Evolutionary conservation across 2,329 filamentous ascomycete genomes (phyloP).

Genomic region (Chrysosporium queenslandicum): DNA sequence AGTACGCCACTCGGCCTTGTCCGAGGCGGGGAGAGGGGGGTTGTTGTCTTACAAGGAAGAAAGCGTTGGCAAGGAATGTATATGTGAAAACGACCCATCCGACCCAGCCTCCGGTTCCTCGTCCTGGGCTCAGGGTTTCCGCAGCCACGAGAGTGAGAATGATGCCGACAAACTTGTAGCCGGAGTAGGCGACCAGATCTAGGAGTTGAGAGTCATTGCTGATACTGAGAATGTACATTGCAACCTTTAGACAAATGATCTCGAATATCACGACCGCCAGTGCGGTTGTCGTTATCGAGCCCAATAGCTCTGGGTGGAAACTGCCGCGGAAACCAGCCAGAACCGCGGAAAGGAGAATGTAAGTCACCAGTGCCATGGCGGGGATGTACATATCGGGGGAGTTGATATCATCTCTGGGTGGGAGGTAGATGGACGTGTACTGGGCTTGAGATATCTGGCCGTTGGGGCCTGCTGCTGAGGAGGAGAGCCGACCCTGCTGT

Average conservation of each 20-base stretch:
- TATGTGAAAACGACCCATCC: conserved; percentile 86
- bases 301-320: conserved; percentile 89
- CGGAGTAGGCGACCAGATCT: conserved; percentile 89
- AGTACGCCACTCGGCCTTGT: too few species aligned
- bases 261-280: conserved; percentile 76
- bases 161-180: conserved; percentile 97
- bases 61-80: conserved; percentile 85
- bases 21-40: neutral
- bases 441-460: conserved; percentile 53
- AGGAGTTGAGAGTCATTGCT: conserved; percentile 88
- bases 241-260: conserved; percentile 80
- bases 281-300: conserved; percentile 76
- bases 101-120: conserved; percentile 76
- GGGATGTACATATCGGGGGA: conserved; percentile 99
- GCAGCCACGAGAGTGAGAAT: conserved; percentile 77
- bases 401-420: conserved; percentile 90
- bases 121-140: conserved; percentile 65
- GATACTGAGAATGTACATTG: conserved; percentile 87
- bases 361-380: conserved; percentile 94
- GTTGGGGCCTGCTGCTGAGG: conserved; percentile 37
- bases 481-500: conserved; percentile 55
- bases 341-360: conserved; percentile 86
- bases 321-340: conserved; percentile 80
- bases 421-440: conserved; percentile 57
- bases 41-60: conserved; percentile 67